Evolutionary conservation across 2,329 filamentous ascomycete genomes (phyloP).

Genomic region (Colletotrichum spaethianum): DNA sequence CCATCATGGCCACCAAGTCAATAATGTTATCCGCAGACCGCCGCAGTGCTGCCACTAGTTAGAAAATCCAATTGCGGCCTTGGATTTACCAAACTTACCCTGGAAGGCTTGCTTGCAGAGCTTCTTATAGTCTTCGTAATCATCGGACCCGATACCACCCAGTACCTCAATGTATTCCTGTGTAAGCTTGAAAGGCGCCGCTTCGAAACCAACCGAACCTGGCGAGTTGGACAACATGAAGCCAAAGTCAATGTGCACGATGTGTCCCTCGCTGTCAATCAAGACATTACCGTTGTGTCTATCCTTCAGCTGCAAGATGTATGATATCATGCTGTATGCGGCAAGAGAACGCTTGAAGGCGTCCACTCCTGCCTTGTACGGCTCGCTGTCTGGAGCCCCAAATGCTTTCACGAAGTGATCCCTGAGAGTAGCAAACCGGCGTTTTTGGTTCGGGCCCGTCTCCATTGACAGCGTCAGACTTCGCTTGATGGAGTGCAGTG

Average conservation of each 20-base stretch:
- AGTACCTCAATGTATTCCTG: slow-evolving; percentile 89
- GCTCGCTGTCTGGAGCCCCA: slow-evolving; percentile 76
- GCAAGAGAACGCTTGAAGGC: slow-evolving; percentile 87
- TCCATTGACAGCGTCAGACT: slow-evolving; percentile 84
- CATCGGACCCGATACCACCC: slow-evolving; percentile 78
- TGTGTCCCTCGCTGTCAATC: slow-evolving; percentile 88
- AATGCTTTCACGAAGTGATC: slow-evolving; percentile 89
- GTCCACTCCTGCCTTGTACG: slow-evolving; percentile 80
- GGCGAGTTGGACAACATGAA: slow-evolving; percentile 93
- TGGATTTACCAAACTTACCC: slow-evolving; percentile 61
- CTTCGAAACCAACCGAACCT: slow-evolving; percentile 87
- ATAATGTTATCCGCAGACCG: slow-evolving; percentile 86
- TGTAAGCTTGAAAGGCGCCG: slow-evolving; percentile 88
- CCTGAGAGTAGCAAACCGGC: slow-evolving; percentile 83
- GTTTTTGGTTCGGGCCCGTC: slow-evolving; percentile 74
- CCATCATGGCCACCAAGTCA: slow-evolving; percentile 88
- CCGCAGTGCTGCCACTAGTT: slow-evolving; percentile 70
- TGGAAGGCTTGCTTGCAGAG: slow-evolving; percentile 89
- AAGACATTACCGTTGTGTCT: slow-evolving; percentile 90
- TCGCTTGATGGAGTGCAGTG: slow-evolving; percentile 87
- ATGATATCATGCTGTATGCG: slow-evolving; percentile 88
- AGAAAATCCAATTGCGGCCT: background rate
- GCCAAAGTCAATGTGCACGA: slow-evolving; percentile 90
- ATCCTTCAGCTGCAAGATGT: slow-evolving; percentile 87
- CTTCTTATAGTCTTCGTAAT: slow-evolving; percentile 82